Conservation (phyloP, 1,139 yeast genomes). For the Pichia sp. region DNA sequence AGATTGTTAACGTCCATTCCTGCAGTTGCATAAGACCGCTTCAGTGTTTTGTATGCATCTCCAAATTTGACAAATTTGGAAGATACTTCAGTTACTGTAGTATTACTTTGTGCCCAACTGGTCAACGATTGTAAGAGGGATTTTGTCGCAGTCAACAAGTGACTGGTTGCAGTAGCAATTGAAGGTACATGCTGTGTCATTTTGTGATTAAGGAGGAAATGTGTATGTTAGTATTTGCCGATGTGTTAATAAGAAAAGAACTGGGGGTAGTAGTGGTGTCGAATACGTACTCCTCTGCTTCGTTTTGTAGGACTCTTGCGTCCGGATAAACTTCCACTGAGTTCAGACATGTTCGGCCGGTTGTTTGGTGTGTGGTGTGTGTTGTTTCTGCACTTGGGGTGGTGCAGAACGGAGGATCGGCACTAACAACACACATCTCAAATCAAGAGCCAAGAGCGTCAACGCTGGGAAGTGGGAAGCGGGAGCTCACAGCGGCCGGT, state of each 20-base stretch:
- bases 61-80: constrained; percentile 92
- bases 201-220: too few relatives aligned
- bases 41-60: constrained; percentile 87
- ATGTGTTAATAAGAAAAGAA: neutral
- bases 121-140: constrained; percentile 82
- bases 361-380: neutral
- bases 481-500: too few relatives aligned
- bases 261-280: too few relatives aligned
- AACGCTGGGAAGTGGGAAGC: too few relatives aligned
- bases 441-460: too few relatives aligned
- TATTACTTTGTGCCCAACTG: constrained; percentile 84
- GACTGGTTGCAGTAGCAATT: constrained; percentile 31
- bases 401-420: too few relatives aligned
- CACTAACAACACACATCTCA: too few relatives aligned
- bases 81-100: constrained; percentile 81
- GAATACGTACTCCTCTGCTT: constrained; percentile 19
- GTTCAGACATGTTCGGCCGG: constrained; percentile 8
- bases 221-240: neutral
- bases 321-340: constrained; percentile 7
- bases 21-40: constrained; percentile 66
- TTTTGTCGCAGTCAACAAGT: constrained; percentile 80
- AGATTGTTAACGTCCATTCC: constrained; percentile 71
- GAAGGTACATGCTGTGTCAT: constrained; percentile 20
- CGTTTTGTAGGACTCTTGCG: constrained; percentile 11
- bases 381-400: too few relatives aligned